Evolutionary conservation across 2,329 filamentous ascomycete species (phyloP).

Genomic region (Xylaria sp.): DNA sequence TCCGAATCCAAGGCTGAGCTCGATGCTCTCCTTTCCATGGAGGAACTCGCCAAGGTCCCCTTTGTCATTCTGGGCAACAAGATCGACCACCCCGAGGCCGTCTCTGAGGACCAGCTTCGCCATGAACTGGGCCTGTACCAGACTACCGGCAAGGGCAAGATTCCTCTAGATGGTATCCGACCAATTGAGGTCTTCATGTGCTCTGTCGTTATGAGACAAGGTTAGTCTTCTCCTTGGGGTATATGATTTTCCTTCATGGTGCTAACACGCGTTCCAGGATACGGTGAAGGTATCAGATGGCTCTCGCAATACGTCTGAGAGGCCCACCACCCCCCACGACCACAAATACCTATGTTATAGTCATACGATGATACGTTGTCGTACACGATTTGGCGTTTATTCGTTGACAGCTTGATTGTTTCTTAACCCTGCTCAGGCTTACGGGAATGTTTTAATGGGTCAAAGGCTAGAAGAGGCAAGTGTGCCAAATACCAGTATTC

Average conservation of each 20-base stretch:
- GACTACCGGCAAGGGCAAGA: slow-evolving; percentile 93
- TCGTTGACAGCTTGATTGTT: slow-evolving; percentile 26
- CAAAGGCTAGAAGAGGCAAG: slow-evolving; percentile 31
- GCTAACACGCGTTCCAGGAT: slow-evolving; percentile 46
- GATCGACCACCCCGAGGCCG: slow-evolving; percentile 95
- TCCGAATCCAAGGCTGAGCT: slow-evolving; percentile 93
- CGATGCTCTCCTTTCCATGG: slow-evolving; percentile 91
- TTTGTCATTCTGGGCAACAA: slow-evolving; percentile 98
- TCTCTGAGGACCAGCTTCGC: slow-evolving; percentile 92
- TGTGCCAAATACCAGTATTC: slow-evolving; percentile 25
- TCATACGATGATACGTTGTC: slow-evolving; percentile 18
- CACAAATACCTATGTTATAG: slow-evolving; percentile 8
- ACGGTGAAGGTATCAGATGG: slow-evolving; percentile 88
- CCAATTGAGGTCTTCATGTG: slow-evolving; percentile 99
- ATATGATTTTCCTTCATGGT: slow-evolving; percentile 2
- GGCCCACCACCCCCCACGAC: background rate
- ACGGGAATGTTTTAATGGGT: slow-evolving; percentile 29
- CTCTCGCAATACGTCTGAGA: slow-evolving; percentile 80
- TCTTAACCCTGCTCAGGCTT: slow-evolving; percentile 26
- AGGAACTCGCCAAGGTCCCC: slow-evolving; percentile 90
- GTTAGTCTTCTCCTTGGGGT: slow-evolving; percentile 38
- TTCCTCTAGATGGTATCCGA: slow-evolving; percentile 83
- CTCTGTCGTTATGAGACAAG: slow-evolving; percentile 97
- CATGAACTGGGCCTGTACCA: slow-evolving; percentile 91
- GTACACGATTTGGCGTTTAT: slow-evolving; percentile 24